Base-by-base conservation (phyloP, 1,284 basidiomycete genomes). In the Ustilago lituana region DNA sequence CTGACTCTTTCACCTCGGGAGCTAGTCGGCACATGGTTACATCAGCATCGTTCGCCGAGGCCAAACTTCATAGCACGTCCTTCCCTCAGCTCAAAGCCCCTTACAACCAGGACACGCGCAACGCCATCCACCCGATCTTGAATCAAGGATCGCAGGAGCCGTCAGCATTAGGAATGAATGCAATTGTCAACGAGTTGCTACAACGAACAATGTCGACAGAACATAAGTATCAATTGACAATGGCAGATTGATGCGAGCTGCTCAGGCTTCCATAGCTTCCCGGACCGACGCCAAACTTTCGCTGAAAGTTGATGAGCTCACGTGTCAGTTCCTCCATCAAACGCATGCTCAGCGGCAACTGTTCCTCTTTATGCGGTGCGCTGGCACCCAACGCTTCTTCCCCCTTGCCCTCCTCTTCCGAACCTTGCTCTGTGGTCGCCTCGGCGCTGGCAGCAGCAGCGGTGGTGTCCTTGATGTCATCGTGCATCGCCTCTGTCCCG, bases 401-500 rank as follows among this genome's bases (percentile, higher is more conserved):
- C 29, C 51, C 31, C 48, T 23, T 41, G 8, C 81, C 81, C 55
- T 88, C 88, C 26, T 81, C 79, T 51, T 89, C 88, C 52, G 93
- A 81, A 19, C 88, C 87, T 50, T 88, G 87, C 17, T 37, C 56
- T 12, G 56, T 23, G 1, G 48, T 19, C 23, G 40, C 29, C 4
- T 37, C 39, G 20, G 14, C n/a, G n/a, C n/a, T n/a, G n/a, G n/a
- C 15, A 11, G 26, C 24, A 12, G 23, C 19, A n/a, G 7, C 50
- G 23, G 27, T 31, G 5, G 35, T 36, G 0, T 53, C 14, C 23
- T 55, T 51, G 43, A 19, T 43, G 14, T 51, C 47, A 15, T 55
- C 35, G 5, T 51, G 62, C 37, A 33, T 52, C 56, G 87, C 87
- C 72, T 92, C 84, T 64, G 91, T 86, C 36, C 85, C 86, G 41